phyloP scores from a whole-genome alignment of 192 early-diverging fungal genomes.

The Gaertneriomyces semiglobifer region DNA sequence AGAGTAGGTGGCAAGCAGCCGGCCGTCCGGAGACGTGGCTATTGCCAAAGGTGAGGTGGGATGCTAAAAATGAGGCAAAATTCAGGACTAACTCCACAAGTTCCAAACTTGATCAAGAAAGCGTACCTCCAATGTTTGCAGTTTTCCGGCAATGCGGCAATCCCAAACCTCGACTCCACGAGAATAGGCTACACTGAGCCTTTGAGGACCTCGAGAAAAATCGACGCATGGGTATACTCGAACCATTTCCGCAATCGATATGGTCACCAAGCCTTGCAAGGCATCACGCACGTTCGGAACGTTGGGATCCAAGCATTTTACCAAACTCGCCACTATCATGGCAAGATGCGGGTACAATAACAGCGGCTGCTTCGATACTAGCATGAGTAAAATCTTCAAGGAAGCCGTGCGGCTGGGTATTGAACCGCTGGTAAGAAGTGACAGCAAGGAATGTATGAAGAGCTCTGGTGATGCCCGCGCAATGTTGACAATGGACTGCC shows the following conservation, averaged over 20 bases:
- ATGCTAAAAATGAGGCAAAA: neutral
- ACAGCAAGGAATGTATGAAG: conserved; percentile 33
- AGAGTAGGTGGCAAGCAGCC: conserved; percentile 67
- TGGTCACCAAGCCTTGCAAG: conserved; percentile 59
- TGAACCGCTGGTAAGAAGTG: no score
- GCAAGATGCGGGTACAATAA: conserved; percentile 62
- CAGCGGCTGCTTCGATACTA: conserved; percentile 56
- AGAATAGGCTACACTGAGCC: conserved; percentile 69
- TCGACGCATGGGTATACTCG: conserved; percentile 64
- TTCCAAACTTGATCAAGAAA: conserved; percentile 4
- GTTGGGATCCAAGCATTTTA: conserved; percentile 81
- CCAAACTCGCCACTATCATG: conserved; percentile 69
- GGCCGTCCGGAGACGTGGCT: conserved; percentile 65
- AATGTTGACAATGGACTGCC: conserved; percentile 69
- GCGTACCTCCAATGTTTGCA: conserved; percentile 66
- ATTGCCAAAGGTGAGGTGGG: neutral
- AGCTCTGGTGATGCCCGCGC: conserved; percentile 60
- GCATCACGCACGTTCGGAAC: conserved; percentile 65
- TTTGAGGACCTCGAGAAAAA: conserved; percentile 71
- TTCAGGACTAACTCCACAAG: neutral
- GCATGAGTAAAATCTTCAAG: conserved; percentile 1
- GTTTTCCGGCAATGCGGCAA: conserved; percentile 74
- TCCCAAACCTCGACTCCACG: conserved; percentile 80
- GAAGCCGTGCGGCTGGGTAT: no score
- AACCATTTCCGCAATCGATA: conserved; percentile 56